Conservation (phyloP, 345 rosid genomes). For the Streptanthus diversifolius region DNA sequence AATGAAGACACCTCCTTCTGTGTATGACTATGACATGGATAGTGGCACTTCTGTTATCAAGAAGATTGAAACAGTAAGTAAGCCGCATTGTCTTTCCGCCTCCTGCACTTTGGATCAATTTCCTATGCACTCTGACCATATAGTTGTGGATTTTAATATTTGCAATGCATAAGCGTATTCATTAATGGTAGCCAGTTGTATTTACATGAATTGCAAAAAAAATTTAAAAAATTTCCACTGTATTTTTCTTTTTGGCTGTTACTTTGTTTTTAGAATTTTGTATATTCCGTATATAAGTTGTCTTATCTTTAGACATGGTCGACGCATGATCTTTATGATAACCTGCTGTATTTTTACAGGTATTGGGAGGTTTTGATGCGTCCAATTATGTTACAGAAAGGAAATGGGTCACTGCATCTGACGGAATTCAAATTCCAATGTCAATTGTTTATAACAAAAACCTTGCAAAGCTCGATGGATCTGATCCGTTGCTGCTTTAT, state of each 20-base stretch:
- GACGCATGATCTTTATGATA: background rate
- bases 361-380: conserved; percentile 85
- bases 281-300: background rate
- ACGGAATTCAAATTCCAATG: conserved; percentile 80
- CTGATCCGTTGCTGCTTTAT: conserved; percentile 72
- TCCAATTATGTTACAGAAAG: conserved; percentile 77
- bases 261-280: background rate
- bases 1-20: conserved; percentile 73
- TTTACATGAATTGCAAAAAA: background rate
- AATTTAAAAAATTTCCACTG: background rate
- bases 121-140: background rate
- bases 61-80: conserved; percentile 79
- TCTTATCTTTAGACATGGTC: background rate
- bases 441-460: conserved; percentile 69
- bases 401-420: conserved; percentile 85
- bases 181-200: background rate
- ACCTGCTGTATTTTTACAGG: conserved; percentile 40
- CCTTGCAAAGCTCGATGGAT: conserved; percentile 78
- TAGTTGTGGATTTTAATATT: background rate
- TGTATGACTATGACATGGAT: conserved; percentile 81
- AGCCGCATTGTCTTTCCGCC: background rate
- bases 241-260: background rate
- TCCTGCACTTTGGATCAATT: background rate
- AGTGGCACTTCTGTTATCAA: conserved; percentile 63
- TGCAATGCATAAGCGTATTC: background rate